Base-by-base conservation (phyloP, 1,284 basidiomycete species). In the Dichomitus squalens region DNA sequence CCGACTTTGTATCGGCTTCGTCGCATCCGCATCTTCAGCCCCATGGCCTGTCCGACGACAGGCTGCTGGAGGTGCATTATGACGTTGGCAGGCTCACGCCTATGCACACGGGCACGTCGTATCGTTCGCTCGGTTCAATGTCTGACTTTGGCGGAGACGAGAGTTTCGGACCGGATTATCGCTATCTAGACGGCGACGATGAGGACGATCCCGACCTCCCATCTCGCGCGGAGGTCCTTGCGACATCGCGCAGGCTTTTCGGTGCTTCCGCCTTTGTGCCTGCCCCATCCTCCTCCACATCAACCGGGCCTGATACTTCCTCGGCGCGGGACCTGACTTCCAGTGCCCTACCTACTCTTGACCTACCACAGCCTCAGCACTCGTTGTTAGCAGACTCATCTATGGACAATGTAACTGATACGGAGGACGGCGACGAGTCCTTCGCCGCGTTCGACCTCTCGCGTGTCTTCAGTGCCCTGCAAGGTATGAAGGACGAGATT, bases 401-500 rank as follows among this genome's bases (percentile, higher is more conserved):
- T 34, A 53, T 66, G 55, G 64, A 61, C 29, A 66, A 65, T 18
- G 4, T 25, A 1, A 4, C 29, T n/a, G 66, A 68, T 31, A 61
- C 64, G 20, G 69, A 66, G 39, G 67, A 69, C 38, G 70, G 67
- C 12, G 68, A 68, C 53, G 66, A 68, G 54, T 53, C 67, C 31
- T 64, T 60, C 49, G 61, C 67, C 34, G 70, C 77, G 23, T 88
- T 91, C 67, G 88, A 92, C 70, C 70, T 92, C 40, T 78, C 82
- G 33, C 73, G 77, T 46, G 82, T 92, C 34, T 66, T 91, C n/a
- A 76, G 76, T 39, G 79, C 82, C 2, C 74, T 92, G 34, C 83
- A 88, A 66, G 81, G 79, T 38, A 83, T 92, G 80, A 88, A 88
- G 66, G 81, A 81, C 39, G 87, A 92, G 72, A 90, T 92, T 60